Base-by-base conservation (phyloP, 2,329 filamentous ascomycete genomes). In the Xylaria hypoxylon region DNA sequence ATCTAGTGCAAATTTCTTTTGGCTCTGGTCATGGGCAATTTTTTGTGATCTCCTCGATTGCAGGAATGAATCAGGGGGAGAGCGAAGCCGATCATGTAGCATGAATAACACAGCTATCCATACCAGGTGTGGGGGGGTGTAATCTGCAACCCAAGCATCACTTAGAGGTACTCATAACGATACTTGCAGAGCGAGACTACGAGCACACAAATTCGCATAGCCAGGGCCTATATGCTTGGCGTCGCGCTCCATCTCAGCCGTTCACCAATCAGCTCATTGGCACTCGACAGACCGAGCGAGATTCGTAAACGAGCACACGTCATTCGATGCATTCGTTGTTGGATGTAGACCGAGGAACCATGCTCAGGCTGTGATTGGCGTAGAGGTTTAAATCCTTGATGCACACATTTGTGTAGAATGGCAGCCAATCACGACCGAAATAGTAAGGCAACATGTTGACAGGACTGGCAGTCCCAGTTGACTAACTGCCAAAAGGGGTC, bases 391-490 rank as follows among this genome's bases (percentile, higher is more conserved):
- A 45, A 45, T 44, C 15, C 5, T 13, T 17, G 15, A 11, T 42
- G 42, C 28, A 59, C 57, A 26, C 57, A 59, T 28, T 26, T 59
- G 57, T 40, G 57, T 59, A 59, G 42, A n/a, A n/a, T n/a, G n/a
- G n/a, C n/a, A n/a, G n/a, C n/a, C n/a, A n/a, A n/a, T n/a, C n/a
- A n/a, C n/a, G n/a, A n/a, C n/a, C n/a, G n/a, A n/a, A n/a, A n/a
- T n/a, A n/a, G n/a, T n/a, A n/a, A n/a, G n/a, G n/a, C n/a, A n/a
- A n/a, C n/a, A n/a, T n/a, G n/a, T n/a, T n/a, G n/a, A n/a, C n/a
- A n/a, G n/a, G n/a, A n/a, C n/a, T n/a, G n/a, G n/a, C n/a, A n/a
- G n/a, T n/a, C n/a, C n/a, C n/a, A n/a, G n/a, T n/a, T n/a, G n/a
- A n/a, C n/a, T n/a, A n/a, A n/a, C n/a, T n/a, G n/a, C n/a, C n/a